Evolutionary conservation across 208 protist genomes (phyloP).

Genomic region (Entamoeba moshkovskii): DNA sequence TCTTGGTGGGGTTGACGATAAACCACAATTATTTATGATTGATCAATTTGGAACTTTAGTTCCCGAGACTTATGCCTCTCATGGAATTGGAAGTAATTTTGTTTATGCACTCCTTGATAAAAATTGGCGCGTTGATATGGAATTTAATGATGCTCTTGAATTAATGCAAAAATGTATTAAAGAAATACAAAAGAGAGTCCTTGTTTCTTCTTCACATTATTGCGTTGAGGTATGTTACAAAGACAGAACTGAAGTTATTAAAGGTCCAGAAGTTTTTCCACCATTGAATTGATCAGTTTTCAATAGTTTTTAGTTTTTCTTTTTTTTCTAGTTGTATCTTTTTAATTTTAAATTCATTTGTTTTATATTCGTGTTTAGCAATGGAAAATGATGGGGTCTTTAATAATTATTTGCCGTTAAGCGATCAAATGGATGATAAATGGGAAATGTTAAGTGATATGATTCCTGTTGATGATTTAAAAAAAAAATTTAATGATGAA

Average conservation of each 20-base stretch:
- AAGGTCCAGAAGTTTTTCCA: neutral
- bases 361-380: too few relatives aligned
- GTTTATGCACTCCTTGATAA: neutral
- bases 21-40: neutral
- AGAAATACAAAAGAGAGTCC: neutral
- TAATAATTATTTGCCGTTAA: too few relatives aligned
- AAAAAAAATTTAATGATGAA: too few relatives aligned
- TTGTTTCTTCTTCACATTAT: neutral
- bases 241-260: neutral
- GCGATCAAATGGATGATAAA: too few relatives aligned
- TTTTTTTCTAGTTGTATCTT: too few relatives aligned
- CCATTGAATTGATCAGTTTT: neutral
- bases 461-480: too few relatives aligned
- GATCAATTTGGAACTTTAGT: neutral
- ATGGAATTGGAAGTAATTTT: neutral
- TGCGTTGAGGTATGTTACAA: neutral
- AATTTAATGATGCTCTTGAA: neutral
- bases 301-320: too few relatives aligned
- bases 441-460: too few relatives aligned
- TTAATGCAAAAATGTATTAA: neutral
- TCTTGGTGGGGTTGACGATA: neutral
- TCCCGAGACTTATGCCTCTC: neutral
- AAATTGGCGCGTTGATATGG: neutral
- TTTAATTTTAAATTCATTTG: too few relatives aligned
- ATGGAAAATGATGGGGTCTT: too few relatives aligned